Conservation (phyloP, 768 basidiomycete species). For the Tylopilus subfusipes region DNA sequence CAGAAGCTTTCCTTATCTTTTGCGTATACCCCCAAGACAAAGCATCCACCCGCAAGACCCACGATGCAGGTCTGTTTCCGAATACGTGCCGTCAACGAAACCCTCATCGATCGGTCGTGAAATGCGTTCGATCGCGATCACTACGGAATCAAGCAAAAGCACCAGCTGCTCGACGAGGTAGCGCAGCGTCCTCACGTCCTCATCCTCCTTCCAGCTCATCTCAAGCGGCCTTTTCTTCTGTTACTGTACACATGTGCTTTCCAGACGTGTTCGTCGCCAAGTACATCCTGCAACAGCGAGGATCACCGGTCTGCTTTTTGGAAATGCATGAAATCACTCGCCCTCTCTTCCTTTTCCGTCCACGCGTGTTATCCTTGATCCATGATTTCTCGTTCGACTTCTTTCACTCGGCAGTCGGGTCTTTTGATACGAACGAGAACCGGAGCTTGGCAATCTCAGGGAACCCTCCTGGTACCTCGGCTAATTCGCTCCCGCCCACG, state of each 20-base stretch:
- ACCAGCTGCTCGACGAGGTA: not conserved
- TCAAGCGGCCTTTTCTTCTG: not conserved
- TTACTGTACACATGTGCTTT: not conserved
- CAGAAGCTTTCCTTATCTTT: conserved; percentile 6
- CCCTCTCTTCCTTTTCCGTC: not conserved
- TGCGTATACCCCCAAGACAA: not conserved
- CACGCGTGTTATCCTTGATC: conserved; percentile 1
- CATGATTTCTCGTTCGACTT: not conserved
- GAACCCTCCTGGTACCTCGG: conserved; percentile 8
- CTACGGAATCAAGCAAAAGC: conserved; percentile 13
- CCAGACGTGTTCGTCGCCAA: not conserved
- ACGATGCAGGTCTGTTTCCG: conserved; percentile 9
- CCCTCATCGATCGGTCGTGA: not conserved
- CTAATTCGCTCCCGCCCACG: conserved; percentile 6
- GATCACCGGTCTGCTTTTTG: conserved; percentile 8
- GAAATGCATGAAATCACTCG: not conserved
- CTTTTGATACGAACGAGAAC: not conserved
- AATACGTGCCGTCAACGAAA: not conserved
- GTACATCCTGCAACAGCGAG: conserved; percentile 17
- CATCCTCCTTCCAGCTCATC: not conserved
- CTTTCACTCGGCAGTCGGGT: conserved; percentile 4
- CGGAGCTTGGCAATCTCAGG: conserved; percentile 2
- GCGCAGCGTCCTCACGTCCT: not conserved
- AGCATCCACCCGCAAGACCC: not conserved
- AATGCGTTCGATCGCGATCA: conserved; percentile 11